Conservation (phyloP, 1,284 basidiomycete genomes). For the Trichosporon ovoides region DNA sequence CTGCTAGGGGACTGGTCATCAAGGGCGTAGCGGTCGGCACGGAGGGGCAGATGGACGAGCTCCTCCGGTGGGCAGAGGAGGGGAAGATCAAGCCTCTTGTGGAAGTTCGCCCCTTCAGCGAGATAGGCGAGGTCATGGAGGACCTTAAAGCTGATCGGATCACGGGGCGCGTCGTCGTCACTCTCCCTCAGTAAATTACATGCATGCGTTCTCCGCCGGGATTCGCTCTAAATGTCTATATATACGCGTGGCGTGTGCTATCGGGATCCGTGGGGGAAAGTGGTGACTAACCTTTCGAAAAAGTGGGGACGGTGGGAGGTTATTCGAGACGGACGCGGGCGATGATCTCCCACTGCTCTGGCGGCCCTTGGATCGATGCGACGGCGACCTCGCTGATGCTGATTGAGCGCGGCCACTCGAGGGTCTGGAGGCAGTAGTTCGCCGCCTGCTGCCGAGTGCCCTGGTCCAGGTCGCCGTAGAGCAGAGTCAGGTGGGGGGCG, state of each 20-base stretch:
- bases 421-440: background rate
- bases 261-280: too few relatives aligned
- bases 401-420: background rate
- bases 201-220: too few relatives aligned
- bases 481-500: background rate
- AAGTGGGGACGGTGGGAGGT: background rate
- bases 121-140: conserved; percentile 2
- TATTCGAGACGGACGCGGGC: background rate
- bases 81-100: background rate
- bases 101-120: background rate
- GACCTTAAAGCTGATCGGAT: background rate
- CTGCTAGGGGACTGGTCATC: background rate
- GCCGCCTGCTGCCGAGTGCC: background rate
- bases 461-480: background rate
- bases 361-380: background rate
- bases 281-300: too few relatives aligned
- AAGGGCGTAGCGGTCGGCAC: conserved; percentile 3
- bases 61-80: background rate
- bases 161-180: conserved; percentile 1
- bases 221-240: too few relatives aligned
- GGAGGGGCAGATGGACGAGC: conserved; percentile 6
- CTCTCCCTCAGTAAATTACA: background rate
- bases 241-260: too few relatives aligned
- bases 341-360: background rate
- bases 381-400: background rate